Evolutionary conservation across 164 flowering plant genomes (phyloP).

Genomic region (Nelumbo lutea): DNA sequence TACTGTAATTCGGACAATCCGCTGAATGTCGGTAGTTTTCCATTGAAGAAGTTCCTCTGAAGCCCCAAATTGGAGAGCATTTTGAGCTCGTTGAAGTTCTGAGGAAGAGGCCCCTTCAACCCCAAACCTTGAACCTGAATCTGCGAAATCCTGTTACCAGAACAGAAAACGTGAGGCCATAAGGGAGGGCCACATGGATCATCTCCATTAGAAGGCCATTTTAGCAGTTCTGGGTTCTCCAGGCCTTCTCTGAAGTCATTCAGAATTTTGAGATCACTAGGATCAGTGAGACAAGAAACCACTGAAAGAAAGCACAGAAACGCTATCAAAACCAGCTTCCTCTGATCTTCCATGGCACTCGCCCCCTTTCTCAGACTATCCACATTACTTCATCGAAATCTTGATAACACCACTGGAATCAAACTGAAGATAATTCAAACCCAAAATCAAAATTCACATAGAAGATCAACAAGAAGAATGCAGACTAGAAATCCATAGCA

Average conservation of each 20-base stretch:
- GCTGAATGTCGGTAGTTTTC: conserved; percentile 60
- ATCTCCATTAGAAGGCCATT: conserved; percentile 56
- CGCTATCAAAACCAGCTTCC: conserved; percentile 12
- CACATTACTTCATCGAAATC: conserved; percentile 6
- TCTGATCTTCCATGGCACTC: conserved; percentile 9
- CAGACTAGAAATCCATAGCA: background rate
- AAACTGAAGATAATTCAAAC: background rate
- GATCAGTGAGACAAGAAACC: conserved; percentile 41
- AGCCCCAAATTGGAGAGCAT: conserved; percentile 57
- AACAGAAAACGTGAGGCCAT: conserved; percentile 74
- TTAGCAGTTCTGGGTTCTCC: conserved; percentile 61
- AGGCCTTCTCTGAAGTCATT: conserved; percentile 59
- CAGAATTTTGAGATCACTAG: conserved; percentile 50
- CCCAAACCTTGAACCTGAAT: conserved; percentile 63
- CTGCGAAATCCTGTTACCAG: conserved; percentile 54
- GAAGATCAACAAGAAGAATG: background rate
- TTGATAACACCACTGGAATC: conserved; percentile 11
- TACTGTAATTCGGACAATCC: conserved; percentile 53
- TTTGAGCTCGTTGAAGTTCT: conserved; percentile 53
- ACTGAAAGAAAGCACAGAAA: conserved; percentile 15
- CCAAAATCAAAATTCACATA: background rate
- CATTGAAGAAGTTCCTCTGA: conserved; percentile 57
- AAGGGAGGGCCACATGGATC: conserved; percentile 71
- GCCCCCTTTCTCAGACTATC: background rate
- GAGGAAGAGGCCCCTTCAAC: conserved; percentile 62